Evolutionary conservation across 2,329 filamentous ascomycete species (phyloP), one percentile per base, ranked within the genome.

Genomic region (Verticillium nonalfalfae): DNA sequence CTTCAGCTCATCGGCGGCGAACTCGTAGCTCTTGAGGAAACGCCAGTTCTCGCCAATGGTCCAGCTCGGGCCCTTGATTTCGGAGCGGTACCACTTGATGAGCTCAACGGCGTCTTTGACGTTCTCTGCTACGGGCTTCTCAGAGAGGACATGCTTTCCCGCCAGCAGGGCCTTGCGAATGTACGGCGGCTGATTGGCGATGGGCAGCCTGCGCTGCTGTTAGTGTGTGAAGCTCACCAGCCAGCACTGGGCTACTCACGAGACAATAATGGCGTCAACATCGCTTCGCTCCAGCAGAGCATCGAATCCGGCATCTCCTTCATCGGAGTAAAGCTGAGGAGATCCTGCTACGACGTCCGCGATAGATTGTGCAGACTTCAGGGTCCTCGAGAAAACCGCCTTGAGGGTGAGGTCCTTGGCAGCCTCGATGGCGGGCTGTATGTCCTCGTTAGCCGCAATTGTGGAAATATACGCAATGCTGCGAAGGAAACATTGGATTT

Each of bases 11-110:
- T 34, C 34, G 54, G 54, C 54, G 0, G 79, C 88, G 67, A 81
- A 83, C 13, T 72, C 62, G 68, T 85, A 86, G 11, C 78, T 78
- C 35, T 82, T 77, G 60, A 84, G 72, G 75, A 86, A 92, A 58
- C 90, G 82, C 70, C 85, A 90, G 74, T 93, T 92, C 73, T 93
- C 90, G 0, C 88, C 90, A 3, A 93, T 80, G 14, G 78, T 78
- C 74, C 86, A 85, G 6, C 80, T 81, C 9, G 76, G 74, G 61
- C 68, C 60, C 26, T 60, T 60, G 11, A 69, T 67, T 10, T 63
- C 64, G 13, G 67, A 68, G 18, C 65, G 64, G 63, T 72, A 72
- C 63, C 68, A 73, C 10, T 69, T 72, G 55, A 82, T 74, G 10
- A 82, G 74, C 61, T 73, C 69, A 63, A 73, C 67, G 2, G 80